Evolutionary conservation across 2,329 filamentous ascomycete genomes (phyloP).

Genomic region (Phyllosticta paracitricarpa): DNA sequence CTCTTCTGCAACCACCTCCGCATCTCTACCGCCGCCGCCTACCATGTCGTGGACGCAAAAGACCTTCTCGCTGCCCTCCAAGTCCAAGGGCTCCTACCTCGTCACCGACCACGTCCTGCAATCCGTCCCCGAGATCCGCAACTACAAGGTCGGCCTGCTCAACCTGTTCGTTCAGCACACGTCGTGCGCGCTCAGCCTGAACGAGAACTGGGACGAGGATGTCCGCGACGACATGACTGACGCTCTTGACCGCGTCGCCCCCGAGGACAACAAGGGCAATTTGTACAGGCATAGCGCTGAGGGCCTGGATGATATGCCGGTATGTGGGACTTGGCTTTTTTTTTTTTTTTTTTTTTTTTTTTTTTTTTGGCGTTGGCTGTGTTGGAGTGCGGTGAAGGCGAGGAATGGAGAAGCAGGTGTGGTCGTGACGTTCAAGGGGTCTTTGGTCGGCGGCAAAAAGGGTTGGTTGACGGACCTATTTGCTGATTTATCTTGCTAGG

Average conservation of each 20-base stretch:
- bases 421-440: neutral
- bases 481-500: constrained; percentile 35
- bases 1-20: constrained; percentile 14
- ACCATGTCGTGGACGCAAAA: constrained; percentile 74
- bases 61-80: constrained; percentile 65
- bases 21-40: constrained; percentile 13
- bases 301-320: constrained; percentile 88
- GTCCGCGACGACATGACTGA: constrained; percentile 93
- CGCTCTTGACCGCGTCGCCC: constrained; percentile 81
- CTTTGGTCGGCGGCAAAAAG: neutral
- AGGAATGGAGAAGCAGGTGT: neutral
- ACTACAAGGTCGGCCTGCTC: constrained; percentile 64
- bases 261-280: constrained; percentile 55
- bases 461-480: neutral
- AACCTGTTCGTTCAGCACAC: constrained; percentile 95
- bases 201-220: constrained; percentile 82
- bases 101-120: constrained; percentile 66
- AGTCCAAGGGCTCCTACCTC: constrained; percentile 77
- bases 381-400: neutral
- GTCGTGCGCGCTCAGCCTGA: constrained; percentile 77
- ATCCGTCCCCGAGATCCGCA: constrained; percentile 65
- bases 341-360: neutral
- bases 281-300: constrained; percentile 83
- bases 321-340: constrained; percentile 28
- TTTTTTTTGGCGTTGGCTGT: neutral